phyloP scores from a whole-genome alignment of 306 rosid genomes.

The Quercus engelmannii region DNA sequence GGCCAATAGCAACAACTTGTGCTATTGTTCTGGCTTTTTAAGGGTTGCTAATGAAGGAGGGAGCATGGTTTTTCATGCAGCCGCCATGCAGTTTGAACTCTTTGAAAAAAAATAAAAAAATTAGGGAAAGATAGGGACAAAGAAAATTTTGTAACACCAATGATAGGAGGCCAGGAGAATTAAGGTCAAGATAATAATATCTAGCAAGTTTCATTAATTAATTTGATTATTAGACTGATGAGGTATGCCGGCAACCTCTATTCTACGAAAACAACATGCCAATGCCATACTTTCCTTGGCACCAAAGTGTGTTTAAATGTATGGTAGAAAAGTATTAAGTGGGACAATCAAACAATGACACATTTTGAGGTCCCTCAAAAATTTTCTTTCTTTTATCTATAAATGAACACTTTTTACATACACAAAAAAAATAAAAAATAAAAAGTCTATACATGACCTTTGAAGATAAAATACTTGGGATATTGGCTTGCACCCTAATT shows the following conservation, averaged over 20 bases:
- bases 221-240: neutral
- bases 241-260: neutral
- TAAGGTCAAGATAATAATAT: conserved; percentile 14
- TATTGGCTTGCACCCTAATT: neutral
- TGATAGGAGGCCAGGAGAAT: conserved; percentile 1
- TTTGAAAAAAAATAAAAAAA: neutral
- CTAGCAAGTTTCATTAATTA: neutral
- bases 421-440: too few species aligned
- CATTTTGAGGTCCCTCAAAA: conserved; percentile 3
- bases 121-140: conserved; percentile 7
- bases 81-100: neutral
- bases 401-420: too few species aligned
- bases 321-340: neutral
- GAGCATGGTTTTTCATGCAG: neutral
- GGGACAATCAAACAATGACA: conserved; percentile 9
- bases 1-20: neutral
- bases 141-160: neutral
- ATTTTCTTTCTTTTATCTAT: neutral
- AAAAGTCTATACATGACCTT: neutral
- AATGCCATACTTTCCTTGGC: conserved; percentile 10
- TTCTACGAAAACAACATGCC: conserved; percentile 20
- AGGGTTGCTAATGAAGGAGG: neutral
- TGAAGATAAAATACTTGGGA: neutral
- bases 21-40: neutral
- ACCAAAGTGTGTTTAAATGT: conserved; percentile 8